Evolutionary conservation across 2,329 filamentous ascomycete species (phyloP).

Genomic region (Aureobasidium sp.): DNA sequence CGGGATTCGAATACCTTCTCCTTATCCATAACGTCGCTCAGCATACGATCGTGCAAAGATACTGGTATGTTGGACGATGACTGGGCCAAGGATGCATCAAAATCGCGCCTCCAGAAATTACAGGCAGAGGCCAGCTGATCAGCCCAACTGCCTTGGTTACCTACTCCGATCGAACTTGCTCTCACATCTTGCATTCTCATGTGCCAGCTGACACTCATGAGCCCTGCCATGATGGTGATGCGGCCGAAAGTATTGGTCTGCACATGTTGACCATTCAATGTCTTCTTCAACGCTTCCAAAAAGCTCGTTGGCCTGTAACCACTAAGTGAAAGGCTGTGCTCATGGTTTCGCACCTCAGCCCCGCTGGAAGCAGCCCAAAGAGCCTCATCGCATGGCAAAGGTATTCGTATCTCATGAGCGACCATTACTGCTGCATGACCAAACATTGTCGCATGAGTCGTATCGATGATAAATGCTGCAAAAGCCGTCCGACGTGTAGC

Average conservation of each 20-base stretch:
- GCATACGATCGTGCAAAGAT: conserved; percentile 29
- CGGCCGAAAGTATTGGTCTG: conserved; percentile 90
- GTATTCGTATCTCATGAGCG: conserved; percentile 86
- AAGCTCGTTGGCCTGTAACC: conserved; percentile 82
- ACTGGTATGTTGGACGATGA: conserved; percentile 21
- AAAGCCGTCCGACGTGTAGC: conserved; percentile 85
- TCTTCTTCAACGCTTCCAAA: conserved; percentile 83
- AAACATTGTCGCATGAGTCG: conserved; percentile 95
- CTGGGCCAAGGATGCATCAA: conserved; percentile 53
- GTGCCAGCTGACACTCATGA: conserved; percentile 92
- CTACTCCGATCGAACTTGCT: conserved; percentile 78
- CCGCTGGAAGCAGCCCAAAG: conserved; percentile 88
- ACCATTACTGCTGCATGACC: conserved; percentile 96
- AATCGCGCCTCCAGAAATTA: conserved; percentile 88
- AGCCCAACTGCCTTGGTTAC: conserved; percentile 87
- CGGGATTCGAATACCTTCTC: conserved; percentile 79
- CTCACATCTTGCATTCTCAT: conserved; percentile 95
- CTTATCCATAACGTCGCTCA: conserved; percentile 50
- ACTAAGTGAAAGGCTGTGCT: conserved; percentile 70
- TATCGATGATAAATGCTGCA: conserved; percentile 90
- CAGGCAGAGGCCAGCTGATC: conserved; percentile 78
- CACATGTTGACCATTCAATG: conserved; percentile 76
- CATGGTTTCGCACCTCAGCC: conserved; percentile 75
- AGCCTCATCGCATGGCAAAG: conserved; percentile 84
- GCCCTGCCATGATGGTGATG: conserved; percentile 86